These are phyloP conservation scores for Coemansia sp. DNA, from an alignment of 192 early-diverging fungal species.

Conservation along the genomic window DNA sequence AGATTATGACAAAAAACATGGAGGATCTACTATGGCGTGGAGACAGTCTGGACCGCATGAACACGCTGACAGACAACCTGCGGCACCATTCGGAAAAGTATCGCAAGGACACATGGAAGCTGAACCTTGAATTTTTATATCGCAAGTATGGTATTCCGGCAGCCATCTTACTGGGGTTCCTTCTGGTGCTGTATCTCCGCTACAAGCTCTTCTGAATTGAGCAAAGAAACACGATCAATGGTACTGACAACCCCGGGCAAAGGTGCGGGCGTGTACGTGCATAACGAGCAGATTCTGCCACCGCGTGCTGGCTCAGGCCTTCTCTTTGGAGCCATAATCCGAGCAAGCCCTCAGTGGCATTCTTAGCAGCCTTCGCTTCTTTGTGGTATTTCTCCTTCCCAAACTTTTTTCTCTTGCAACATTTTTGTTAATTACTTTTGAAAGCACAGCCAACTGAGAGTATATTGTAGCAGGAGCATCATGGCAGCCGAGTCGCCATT, in stretches of 20 bases:
- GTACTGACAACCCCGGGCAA: not conserved
- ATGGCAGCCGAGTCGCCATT: not conserved
- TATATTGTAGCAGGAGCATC: too few relatives aligned
- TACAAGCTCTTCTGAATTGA: constrained; percentile 36
- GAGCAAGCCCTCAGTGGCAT: not conserved
- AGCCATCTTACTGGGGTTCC: constrained; percentile 74
- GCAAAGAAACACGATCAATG: not conserved
- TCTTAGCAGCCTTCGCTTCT: not conserved
- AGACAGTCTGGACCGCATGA: constrained; percentile 79
- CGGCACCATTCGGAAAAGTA: constrained; percentile 78
- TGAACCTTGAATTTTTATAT: constrained; percentile 87
- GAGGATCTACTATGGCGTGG: constrained; percentile 91
- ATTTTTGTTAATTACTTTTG: constrained; percentile 2
- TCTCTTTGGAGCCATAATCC: not conserved
- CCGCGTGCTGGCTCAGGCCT: not conserved
- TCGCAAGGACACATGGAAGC: constrained; percentile 78
- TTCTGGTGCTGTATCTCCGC: constrained; percentile 76
- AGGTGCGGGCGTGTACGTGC: not conserved
- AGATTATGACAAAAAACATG: constrained; percentile 99
- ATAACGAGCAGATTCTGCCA: not conserved
- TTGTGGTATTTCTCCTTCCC: not conserved
- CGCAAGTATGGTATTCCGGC: constrained; percentile 93
- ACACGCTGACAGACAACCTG: constrained; percentile 63
- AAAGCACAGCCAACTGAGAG: too few relatives aligned
- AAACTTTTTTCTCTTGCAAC: not conserved